phyloP scores from a whole-genome alignment of 768 basidiomycete species.

The Xanthoconium stramineum region DNA sequence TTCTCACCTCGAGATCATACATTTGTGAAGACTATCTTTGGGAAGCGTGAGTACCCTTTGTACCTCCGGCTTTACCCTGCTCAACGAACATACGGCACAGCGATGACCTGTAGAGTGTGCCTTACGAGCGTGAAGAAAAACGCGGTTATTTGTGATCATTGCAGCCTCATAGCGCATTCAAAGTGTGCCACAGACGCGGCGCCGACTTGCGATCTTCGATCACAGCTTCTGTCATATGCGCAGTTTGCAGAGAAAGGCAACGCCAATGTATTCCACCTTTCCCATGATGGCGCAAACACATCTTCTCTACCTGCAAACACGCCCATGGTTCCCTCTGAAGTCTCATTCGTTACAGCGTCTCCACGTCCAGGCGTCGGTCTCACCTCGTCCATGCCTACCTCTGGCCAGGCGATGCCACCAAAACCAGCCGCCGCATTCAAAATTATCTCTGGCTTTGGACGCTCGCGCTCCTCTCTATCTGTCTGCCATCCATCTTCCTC shows the following conservation, averaged over 20 bases:
- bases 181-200: conserved; percentile 73
- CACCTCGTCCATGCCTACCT: conserved; percentile 28
- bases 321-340: conserved; percentile 53
- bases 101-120: conserved; percentile 86
- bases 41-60: conserved; percentile 67
- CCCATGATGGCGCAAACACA: conserved; percentile 41
- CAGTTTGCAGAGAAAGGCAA: conserved; percentile 73
- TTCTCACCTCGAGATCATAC: conserved; percentile 70
- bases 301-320: not conserved
- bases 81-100: conserved; percentile 38
- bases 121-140: conserved; percentile 75
- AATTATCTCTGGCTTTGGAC: conserved; percentile 62
- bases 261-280: conserved; percentile 53
- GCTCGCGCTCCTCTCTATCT: conserved; percentile 57
- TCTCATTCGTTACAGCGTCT: conserved; percentile 46
- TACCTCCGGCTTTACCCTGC: not conserved
- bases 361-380: conserved; percentile 50
- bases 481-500: conserved; percentile 34
- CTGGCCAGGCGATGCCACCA: conserved; percentile 22
- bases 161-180: conserved; percentile 84
- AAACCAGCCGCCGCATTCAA: conserved; percentile 61
- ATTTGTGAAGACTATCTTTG: conserved; percentile 91
- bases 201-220: conserved; percentile 77
- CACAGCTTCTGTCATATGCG: conserved; percentile 74
- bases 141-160: conserved; percentile 84